Base-by-base conservation (phyloP, 805 yeast species). In the Metschnikowia noctiluminum region DNA sequence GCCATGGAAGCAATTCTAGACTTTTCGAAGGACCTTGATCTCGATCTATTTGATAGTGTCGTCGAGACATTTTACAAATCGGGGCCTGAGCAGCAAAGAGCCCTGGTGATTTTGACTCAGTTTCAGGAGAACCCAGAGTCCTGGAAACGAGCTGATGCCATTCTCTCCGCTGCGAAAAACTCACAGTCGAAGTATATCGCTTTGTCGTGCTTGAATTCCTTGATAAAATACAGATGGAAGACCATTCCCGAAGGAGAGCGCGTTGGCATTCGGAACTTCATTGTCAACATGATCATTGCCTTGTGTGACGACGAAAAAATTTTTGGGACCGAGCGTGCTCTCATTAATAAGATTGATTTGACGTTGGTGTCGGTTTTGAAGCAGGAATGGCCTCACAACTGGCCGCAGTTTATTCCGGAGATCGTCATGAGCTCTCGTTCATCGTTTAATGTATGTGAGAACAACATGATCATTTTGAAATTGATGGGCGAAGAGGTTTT, bases 341-440 rank as follows among this genome's bases (percentile, higher is more conserved):
- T 94, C 62, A 89, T 94, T 63, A 89, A 87, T 73, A 94, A 94
- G 68, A 90, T 91, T 60, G 96, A 94, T 70, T 77, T 94, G 62
- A 92, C 98, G 13, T 75, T 94, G 61, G 99, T 94, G 35, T 95
- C 91, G 62, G 85, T 94, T 45, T 80, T 94, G 62, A 94, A 94
- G 63, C 98, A 94, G 70, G 99, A 94, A 66, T 94, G 99, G 99
- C 99, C 99, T 32, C 89, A 85, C 59, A 87, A 91, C 66, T 94
- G 99, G 99, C 98, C 98, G 15, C 87, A 85, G 60, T 94, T 94
- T 62, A 87, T 94, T 43, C 96, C 97, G 14, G 99, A 94, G 66
- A 80, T 94, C 48, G 94, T 92, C 41, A 80, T 78, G 51, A 85
- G 96, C 55, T 84, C 95, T 40, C 81, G 89, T 54, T 82, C 92